These are phyloP conservation scores for Lactarius evosmus DNA, from an alignment of 768 basidiomycete genomes.

Conservation along the genomic window DNA sequence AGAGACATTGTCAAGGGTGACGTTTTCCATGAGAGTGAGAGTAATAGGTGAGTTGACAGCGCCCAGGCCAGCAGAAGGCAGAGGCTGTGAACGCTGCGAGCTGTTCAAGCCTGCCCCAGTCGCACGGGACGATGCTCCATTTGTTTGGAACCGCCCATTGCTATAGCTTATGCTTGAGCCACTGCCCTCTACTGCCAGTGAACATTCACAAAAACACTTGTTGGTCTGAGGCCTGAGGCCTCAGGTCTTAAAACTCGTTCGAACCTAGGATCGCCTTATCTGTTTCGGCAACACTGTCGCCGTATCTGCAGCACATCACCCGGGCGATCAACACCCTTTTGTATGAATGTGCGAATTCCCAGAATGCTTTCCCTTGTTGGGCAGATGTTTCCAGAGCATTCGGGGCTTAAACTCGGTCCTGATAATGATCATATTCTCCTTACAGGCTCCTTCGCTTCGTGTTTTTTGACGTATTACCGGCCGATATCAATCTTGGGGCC, in stretches of 20 bases:
- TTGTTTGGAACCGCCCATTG: background rate
- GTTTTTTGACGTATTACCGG: background rate
- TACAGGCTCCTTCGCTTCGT: background rate
- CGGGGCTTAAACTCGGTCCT: background rate
- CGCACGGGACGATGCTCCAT: background rate
- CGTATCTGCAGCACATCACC: background rate
- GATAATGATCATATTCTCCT: background rate
- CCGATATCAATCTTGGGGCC: background rate
- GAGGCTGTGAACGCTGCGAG: background rate
- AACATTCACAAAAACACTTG: background rate
- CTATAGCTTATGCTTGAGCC: background rate
- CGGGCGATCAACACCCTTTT: too few relatives aligned
- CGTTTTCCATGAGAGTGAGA: conserved; percentile 2
- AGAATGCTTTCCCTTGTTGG: background rate
- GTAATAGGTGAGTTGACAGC: background rate
- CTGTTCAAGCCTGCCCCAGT: background rate
- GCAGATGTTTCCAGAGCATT: conserved; percentile 2
- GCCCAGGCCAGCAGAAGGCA: background rate
- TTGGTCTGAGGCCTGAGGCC: background rate
- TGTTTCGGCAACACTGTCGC: conserved; percentile 4
- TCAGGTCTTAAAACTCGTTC: background rate
- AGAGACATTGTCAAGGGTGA: background rate
- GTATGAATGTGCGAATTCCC: conserved; percentile 16
- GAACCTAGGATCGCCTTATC: background rate
- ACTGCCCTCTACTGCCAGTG: background rate